phyloP scores from a whole-genome alignment of 495 filamentous ascomycete species.

The Aspergillus campestris region DNA sequence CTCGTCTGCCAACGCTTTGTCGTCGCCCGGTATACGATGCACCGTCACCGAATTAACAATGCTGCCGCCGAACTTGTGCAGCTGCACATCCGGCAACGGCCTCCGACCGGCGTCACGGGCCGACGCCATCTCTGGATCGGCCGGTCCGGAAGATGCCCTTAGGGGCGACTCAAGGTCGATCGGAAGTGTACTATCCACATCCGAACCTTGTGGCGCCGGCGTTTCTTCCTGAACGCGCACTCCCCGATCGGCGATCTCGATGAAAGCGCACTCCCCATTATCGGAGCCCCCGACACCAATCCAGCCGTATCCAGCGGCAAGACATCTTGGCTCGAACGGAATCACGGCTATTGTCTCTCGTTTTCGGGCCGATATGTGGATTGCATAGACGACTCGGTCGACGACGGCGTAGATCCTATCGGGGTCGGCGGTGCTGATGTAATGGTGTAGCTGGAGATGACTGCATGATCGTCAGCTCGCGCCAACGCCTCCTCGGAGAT shows the following conservation, averaged over 20 bases:
- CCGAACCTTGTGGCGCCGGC: conserved; percentile 30
- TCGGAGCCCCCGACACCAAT: conserved; percentile 78
- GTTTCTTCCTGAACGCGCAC: conserved; percentile 21
- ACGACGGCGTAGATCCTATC: conserved; percentile 77
- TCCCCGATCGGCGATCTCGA: conserved; percentile 46
- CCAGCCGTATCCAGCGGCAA: conserved; percentile 78
- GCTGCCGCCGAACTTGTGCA: conserved; percentile 44
- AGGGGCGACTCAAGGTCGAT: conserved; percentile 41
- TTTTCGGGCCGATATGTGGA: conserved; percentile 63
- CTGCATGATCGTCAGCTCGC: conserved; percentile 37
- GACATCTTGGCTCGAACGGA: conserved; percentile 74
- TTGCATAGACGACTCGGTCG: conserved; percentile 61
- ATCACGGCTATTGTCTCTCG: conserved; percentile 69
- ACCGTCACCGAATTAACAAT: conserved; percentile 70
- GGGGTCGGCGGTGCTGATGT: conserved; percentile 70
- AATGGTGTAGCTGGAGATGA: conserved; percentile 86
- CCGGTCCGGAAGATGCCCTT: conserved; percentile 19
- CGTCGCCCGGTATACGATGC: conserved; percentile 46
- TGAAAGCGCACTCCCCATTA: conserved; percentile 73
- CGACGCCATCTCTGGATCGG: conserved; percentile 19
- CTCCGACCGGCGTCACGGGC: conserved; percentile 22
- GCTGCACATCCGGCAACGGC: conserved; percentile 37
- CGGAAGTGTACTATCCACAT: conserved; percentile 55
- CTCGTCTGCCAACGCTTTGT: conserved; percentile 43
- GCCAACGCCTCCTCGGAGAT: not conserved